phyloP scores from a whole-genome alignment of 352 stramenopile genomes.

The Phytophthora pinifolia region DNA sequence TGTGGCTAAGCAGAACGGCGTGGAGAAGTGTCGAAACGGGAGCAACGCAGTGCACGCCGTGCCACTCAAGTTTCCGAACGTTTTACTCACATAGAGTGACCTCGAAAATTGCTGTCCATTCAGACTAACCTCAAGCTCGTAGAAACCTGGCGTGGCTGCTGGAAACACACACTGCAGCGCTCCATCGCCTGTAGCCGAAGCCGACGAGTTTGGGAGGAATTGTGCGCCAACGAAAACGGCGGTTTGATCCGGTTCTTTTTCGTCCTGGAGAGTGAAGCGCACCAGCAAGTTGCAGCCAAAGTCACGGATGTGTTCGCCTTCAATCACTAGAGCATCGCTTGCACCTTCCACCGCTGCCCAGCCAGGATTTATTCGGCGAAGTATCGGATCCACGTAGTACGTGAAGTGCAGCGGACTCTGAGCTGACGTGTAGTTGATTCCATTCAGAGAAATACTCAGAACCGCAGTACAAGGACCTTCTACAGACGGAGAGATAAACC shows the following conservation, averaged over 20 bases:
- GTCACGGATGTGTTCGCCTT: conserved; percentile 52
- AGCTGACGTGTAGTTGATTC: conserved; percentile 68
- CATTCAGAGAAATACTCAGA: conserved; percentile 73
- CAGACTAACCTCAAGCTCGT: conserved; percentile 66
- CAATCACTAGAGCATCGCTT: conserved; percentile 33
- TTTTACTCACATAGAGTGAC: conserved; percentile 59
- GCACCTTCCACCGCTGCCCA: conserved; percentile 48
- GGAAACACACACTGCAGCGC: conserved; percentile 39
- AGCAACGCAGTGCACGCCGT: conserved; percentile 56
- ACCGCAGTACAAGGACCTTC: conserved; percentile 38
- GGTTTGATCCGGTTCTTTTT: conserved; percentile 9
- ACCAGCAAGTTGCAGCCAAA: conserved; percentile 51
- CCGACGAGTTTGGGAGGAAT: conserved; percentile 28
- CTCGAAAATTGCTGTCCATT: conserved; percentile 67
- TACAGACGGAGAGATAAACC: conserved; percentile 50
- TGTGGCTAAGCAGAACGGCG: conserved; percentile 65
- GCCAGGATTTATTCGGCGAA: conserved; percentile 48
- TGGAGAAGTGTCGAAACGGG: conserved; percentile 57
- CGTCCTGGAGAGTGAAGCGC: conserved; percentile 45
- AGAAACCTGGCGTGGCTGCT: conserved; percentile 39
- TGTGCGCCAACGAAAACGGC: conserved; percentile 30
- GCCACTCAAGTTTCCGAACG: conserved; percentile 65
- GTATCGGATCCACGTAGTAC: conserved; percentile 58
- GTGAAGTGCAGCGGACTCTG: conserved; percentile 50
- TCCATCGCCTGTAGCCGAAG: conserved; percentile 9